phyloP scores from a whole-genome alignment of 768 basidiomycete species.

The Leccinum barrowsii region DNA sequence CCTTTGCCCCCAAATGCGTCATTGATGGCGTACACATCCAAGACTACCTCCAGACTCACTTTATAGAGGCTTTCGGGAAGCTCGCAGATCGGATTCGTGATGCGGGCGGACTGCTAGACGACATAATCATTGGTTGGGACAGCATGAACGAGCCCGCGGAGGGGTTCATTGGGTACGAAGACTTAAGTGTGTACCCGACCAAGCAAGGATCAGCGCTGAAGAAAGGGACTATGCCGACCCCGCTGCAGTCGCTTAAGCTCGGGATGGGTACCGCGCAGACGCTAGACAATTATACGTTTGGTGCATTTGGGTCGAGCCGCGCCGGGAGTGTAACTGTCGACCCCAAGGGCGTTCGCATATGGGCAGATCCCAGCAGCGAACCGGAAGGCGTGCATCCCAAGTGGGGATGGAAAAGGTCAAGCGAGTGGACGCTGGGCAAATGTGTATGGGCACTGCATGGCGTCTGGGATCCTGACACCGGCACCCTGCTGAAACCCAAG shows the following conservation, averaged over 20 bases:
- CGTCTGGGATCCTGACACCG: constrained; percentile 80
- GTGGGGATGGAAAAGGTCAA: constrained; percentile 84
- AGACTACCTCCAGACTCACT: constrained; percentile 79
- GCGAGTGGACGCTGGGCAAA: constrained; percentile 69
- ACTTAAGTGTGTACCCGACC: constrained; percentile 62
- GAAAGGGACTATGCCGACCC: constrained; percentile 85
- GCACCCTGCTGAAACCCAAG: constrained; percentile 61
- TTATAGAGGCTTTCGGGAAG: constrained; percentile 66
- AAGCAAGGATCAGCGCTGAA: constrained; percentile 71
- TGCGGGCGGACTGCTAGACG: constrained; percentile 75
- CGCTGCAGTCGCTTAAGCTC: constrained; percentile 76
- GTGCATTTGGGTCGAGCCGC: constrained; percentile 69
- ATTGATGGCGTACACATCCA: constrained; percentile 93
- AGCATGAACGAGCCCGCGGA: constrained; percentile 93
- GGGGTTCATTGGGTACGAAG: constrained; percentile 63
- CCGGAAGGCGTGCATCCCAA: constrained; percentile 52
- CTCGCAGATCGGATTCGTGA: constrained; percentile 74
- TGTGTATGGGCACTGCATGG: constrained; percentile 88
- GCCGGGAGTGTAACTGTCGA: constrained; percentile 79
- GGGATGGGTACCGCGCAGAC: constrained; percentile 86
- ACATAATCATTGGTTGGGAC: constrained; percentile 96
- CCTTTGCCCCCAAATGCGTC: constrained; percentile 87
- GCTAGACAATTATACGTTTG: constrained; percentile 81
- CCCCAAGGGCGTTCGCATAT: constrained; percentile 75
- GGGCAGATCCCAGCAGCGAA: constrained; percentile 59